Conservation (phyloP, 2,329 filamentous ascomycete genomes). For the Incumbomyces lentus region DNA sequence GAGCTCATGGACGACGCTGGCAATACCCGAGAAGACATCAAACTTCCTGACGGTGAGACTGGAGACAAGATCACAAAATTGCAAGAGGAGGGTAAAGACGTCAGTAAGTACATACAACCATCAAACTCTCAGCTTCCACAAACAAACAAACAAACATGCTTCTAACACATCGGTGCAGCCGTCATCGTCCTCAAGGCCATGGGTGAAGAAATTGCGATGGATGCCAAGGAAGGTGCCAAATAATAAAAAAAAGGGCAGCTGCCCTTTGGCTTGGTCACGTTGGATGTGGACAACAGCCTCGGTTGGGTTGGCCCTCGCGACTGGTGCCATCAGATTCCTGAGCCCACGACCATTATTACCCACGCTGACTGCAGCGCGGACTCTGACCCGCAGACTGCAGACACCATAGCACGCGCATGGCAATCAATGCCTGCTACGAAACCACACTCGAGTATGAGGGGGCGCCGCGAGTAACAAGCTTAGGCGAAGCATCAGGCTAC, state of each 20-base stretch:
- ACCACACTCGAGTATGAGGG: no score
- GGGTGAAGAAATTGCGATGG: constrained; percentile 86
- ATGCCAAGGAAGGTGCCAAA: constrained; percentile 80
- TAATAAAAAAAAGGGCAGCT: constrained; percentile 9
- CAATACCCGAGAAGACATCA: constrained; percentile 87
- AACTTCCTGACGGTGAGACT: constrained; percentile 79
- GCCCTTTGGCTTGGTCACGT: not conserved
- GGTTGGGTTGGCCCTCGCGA: no score
- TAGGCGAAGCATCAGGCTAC: no score
- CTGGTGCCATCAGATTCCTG: no score
- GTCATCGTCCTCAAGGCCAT: constrained; percentile 90
- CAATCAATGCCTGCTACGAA: no score
- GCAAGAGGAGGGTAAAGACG: constrained; percentile 74
- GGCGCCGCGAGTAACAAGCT: no score
- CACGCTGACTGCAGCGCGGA: no score
- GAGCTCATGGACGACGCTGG: constrained; percentile 84
- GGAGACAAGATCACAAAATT: constrained; percentile 76
- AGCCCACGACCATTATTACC: no score
- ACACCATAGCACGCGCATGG: no score
- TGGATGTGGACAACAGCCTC: not conserved
- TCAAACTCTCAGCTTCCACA: no score
- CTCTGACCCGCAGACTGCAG: no score
- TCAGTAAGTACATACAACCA: constrained; percentile 69
- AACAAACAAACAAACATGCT: not conserved
- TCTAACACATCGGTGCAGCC: constrained; percentile 42